phyloP scores from a whole-genome alignment of 129 eudicot genomes.

The Artemisia annua region DNA sequence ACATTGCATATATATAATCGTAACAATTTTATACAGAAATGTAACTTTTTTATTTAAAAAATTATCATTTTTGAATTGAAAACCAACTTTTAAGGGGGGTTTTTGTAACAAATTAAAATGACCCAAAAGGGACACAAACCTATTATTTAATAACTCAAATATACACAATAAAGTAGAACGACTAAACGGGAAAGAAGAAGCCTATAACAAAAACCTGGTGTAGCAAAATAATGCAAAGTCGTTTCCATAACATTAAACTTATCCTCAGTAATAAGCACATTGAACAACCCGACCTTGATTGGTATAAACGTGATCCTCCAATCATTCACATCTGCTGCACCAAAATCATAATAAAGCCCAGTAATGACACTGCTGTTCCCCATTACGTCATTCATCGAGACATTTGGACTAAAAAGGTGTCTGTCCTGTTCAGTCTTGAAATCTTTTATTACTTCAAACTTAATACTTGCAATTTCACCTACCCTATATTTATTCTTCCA shows the following conservation, averaged over 20 bases:
- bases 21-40: too few relatives aligned
- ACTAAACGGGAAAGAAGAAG: too few relatives aligned
- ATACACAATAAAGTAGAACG: too few relatives aligned
- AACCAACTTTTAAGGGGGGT: too few relatives aligned
- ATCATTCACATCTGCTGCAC: slow-evolving; percentile 25
- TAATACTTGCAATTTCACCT: slow-evolving; percentile 62
- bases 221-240: slow-evolving; percentile 47
- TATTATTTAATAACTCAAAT: too few relatives aligned
- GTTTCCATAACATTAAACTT: slow-evolving; percentile 44
- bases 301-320: slow-evolving; percentile 65
- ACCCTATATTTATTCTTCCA: slow-evolving; percentile 40
- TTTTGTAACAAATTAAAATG: too few relatives aligned
- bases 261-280: slow-evolving; percentile 58
- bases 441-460: slow-evolving; percentile 40
- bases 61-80: too few relatives aligned
- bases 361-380: slow-evolving; percentile 73
- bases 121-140: too few relatives aligned
- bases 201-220: slow-evolving; percentile 54
- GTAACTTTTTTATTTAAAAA: too few relatives aligned
- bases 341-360: slow-evolving; percentile 29
- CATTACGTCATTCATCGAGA: slow-evolving; percentile 49
- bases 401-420: slow-evolving; percentile 47
- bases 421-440: slow-evolving; percentile 36
- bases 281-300: slow-evolving; percentile 59
- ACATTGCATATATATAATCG: too few relatives aligned